Evolutionary conservation across 208 protist species (phyloP).

Genomic region (Novymonas esmeraldas): DNA sequence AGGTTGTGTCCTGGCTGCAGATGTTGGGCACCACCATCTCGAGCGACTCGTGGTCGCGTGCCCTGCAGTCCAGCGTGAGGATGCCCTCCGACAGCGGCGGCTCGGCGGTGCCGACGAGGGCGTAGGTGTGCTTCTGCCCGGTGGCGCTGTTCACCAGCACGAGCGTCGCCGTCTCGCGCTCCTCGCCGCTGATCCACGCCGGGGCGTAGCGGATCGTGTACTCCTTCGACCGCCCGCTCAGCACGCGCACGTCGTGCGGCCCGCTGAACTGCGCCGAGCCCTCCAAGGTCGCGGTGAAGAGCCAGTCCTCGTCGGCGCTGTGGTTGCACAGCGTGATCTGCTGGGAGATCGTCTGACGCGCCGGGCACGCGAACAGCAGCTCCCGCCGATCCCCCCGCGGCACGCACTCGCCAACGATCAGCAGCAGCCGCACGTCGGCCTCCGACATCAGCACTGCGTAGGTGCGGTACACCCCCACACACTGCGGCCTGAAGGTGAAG

Average conservation of each 20-base stretch:
- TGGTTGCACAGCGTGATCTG: conserved; percentile 89
- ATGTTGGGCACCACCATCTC: conserved; percentile 85
- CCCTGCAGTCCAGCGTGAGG: conserved; percentile 78
- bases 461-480: conserved; percentile 79
- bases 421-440: conserved; percentile 88
- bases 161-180: conserved; percentile 66
- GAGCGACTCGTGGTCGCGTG: conserved; percentile 61
- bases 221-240: conserved; percentile 54
- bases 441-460: conserved; percentile 80
- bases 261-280: conserved; percentile 86
- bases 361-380: conserved; percentile 89
- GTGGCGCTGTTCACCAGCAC: conserved; percentile 87
- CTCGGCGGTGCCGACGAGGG: conserved; percentile 80
- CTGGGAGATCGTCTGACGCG: conserved; percentile 89
- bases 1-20: conserved; percentile 55
- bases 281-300: conserved; percentile 70
- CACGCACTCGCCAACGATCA: conserved; percentile 79
- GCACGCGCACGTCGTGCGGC: conserved; percentile 79
- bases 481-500: conserved; percentile 87
- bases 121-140: conserved; percentile 86
- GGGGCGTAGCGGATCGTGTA: conserved; percentile 92
- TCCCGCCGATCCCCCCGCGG: conserved; percentile 67
- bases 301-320: conserved; percentile 82
- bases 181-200: conserved; percentile 62
- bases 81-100: conserved; percentile 90